These are phyloP conservation scores for Oryza brachyantha DNA, from an alignment of 176 grass and related monocot species.

Conservation along the genomic window DNA sequence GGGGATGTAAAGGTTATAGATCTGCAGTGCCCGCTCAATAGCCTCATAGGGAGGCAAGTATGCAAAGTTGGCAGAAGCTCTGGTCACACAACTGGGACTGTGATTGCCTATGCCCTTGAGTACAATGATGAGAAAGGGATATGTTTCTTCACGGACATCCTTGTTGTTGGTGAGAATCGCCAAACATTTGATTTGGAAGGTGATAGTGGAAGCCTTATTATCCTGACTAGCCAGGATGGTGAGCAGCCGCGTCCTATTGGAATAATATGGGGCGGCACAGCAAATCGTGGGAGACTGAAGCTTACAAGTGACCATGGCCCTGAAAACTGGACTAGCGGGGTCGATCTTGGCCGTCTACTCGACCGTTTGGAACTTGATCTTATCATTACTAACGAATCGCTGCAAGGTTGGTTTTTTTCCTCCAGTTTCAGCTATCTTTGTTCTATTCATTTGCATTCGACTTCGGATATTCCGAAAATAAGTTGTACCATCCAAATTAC, in stretches of 20 bases:
- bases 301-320: constrained; percentile 78
- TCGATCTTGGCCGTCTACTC: constrained; percentile 91
- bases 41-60: constrained; percentile 80
- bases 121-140: constrained; percentile 99
- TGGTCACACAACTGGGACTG: constrained; percentile 83
- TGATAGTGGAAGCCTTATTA: constrained; percentile 90
- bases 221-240: constrained; percentile 61
- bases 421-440: neutral
- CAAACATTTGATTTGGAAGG: constrained; percentile 97
- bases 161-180: constrained; percentile 90
- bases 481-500: neutral
- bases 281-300: constrained; percentile 89
- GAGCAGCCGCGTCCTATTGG: constrained; percentile 84
- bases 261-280: constrained; percentile 94
- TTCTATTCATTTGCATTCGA: neutral
- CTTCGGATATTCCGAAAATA: neutral
- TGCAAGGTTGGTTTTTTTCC: constrained; percentile 52
- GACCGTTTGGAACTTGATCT: constrained; percentile 92
- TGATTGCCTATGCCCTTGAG: constrained; percentile 91
- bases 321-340: constrained; percentile 93
- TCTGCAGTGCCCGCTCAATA: constrained; percentile 72
- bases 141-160: constrained; percentile 93
- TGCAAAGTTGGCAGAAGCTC: constrained; percentile 93
- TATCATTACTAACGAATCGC: constrained; percentile 64
- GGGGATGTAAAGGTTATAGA: constrained; percentile 86